Evolutionary conservation across 352 stramenopile genomes (phyloP).

Genomic region (Pythium rishiriense): DNA sequence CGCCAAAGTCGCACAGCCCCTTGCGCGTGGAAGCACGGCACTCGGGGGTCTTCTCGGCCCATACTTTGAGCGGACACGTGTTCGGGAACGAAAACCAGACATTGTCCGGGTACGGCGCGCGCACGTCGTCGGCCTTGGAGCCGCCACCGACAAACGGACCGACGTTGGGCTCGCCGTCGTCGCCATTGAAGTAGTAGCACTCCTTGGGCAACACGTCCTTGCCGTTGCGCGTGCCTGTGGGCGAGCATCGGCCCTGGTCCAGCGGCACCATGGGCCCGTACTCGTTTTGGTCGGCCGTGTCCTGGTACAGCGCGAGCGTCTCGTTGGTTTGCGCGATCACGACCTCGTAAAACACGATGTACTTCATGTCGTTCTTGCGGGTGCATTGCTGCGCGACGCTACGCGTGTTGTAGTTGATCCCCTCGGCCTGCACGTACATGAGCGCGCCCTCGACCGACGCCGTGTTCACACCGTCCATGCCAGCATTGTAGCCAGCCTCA

Average conservation of each 20-base stretch:
- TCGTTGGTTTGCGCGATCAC: constrained; percentile 75
- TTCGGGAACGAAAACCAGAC: constrained; percentile 85
- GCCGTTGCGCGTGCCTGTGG: constrained; percentile 28
- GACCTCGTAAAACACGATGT: constrained; percentile 83
- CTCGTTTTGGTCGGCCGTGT: constrained; percentile 44
- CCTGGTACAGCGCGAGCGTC: constrained; percentile 62
- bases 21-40: constrained; percentile 23
- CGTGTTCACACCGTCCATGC: constrained; percentile 80
- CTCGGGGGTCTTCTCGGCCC: constrained; percentile 31
- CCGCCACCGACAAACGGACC: constrained; percentile 67
- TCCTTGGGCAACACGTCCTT: constrained; percentile 41
- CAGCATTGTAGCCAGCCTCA: constrained; percentile 49
- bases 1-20: constrained; percentile 29
- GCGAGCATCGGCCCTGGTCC: constrained; percentile 63
- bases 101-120: constrained; percentile 67
- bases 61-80: constrained; percentile 54
- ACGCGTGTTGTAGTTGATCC: constrained; percentile 77
- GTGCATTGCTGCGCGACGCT: constrained; percentile 52
- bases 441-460: constrained; percentile 74
- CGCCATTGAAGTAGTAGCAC: constrained; percentile 76
- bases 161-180: constrained; percentile 57
- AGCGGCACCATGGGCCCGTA: constrained; percentile 72
- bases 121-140: constrained; percentile 45
- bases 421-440: constrained; percentile 84
- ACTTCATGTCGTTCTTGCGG: constrained; percentile 80